Conservation (phyloP, 176 grass and related monocot species). For the Microstegium vimineum region DNA sequence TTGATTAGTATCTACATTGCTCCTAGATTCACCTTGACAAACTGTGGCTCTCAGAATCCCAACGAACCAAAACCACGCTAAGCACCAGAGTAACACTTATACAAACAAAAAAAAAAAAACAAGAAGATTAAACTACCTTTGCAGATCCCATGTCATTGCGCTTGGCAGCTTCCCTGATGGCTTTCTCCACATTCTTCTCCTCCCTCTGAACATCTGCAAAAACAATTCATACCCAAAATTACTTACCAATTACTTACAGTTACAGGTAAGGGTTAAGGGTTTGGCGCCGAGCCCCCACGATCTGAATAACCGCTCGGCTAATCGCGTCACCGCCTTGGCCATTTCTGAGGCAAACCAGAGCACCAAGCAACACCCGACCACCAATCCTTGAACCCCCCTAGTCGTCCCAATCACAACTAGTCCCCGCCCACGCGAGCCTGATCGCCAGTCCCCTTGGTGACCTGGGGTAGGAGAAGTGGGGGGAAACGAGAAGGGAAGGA, state of each 20-base stretch:
- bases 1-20: not conserved
- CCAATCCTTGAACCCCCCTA: not conserved
- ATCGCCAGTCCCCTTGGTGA: not conserved
- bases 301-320: not conserved
- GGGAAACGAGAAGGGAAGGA: not conserved
- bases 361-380: not conserved
- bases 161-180: slow-evolving; percentile 84
- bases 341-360: too few relatives aligned
- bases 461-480: too few relatives aligned
- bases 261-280: not conserved
- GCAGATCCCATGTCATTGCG: slow-evolving; percentile 93
- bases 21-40: not conserved
- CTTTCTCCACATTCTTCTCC: slow-evolving; percentile 90
- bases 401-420: not conserved
- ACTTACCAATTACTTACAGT: not conserved
- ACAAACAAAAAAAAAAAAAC: too few relatives aligned
- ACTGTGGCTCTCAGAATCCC: not conserved
- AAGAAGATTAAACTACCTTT: slow-evolving; percentile 45
- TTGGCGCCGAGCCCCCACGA: not conserved
- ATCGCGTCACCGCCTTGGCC: not conserved
- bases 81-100: not conserved
- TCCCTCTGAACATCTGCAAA: slow-evolving; percentile 77
- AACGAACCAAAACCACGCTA: not conserved
- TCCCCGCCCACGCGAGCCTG: not conserved
- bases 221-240: not conserved